A percentile compares a stretch with the other conserved stretches of the same genome.
Conservation (phyloP, 768 basidiomycete genomes). For the Lentinula guzmanii region DNA sequence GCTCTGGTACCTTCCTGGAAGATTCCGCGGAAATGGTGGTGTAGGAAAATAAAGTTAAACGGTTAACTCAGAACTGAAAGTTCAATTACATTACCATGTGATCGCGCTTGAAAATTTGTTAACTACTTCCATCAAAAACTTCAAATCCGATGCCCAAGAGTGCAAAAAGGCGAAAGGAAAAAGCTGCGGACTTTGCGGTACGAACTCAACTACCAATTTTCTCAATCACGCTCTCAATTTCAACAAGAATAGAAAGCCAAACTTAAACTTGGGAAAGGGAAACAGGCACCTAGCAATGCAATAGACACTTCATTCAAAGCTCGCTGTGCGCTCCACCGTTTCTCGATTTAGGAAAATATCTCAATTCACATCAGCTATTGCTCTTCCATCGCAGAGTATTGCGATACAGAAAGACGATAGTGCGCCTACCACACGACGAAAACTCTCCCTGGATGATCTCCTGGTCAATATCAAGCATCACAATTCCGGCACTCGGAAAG, state of each 20-base stretch:
- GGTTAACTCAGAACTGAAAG: no score
- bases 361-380: conserved; percentile 60
- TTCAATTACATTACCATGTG: neutral
- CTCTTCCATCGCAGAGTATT: conserved; percentile 82
- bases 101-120: neutral
- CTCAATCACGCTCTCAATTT: neutral
- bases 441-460: conserved; percentile 72
- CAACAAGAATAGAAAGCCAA: conserved; percentile 73
- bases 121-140: neutral
- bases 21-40: no score
- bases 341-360: neutral
- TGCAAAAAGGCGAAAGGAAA: conserved; percentile 81
- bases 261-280: conserved; percentile 94
- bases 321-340: conserved; percentile 57
- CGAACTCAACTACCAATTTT: neutral
- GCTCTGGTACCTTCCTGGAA: no score
- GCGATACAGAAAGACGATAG: conserved; percentile 44
- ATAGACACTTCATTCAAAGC: conserved; percentile 96
- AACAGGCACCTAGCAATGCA: conserved; percentile 73
- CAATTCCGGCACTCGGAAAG: conserved; percentile 69
- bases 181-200: conserved; percentile 83
- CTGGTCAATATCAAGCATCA: conserved; percentile 80
- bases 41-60: no score
- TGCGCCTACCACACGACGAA: conserved; percentile 70
- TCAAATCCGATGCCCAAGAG: conserved; percentile 68